A percentile compares a stretch with the other conserved stretches of the same genome.
These are phyloP conservation scores for Oleoguttula mirabilis DNA, from an alignment of 495 filamentous ascomycete species.

Conservation along the genomic window DNA sequence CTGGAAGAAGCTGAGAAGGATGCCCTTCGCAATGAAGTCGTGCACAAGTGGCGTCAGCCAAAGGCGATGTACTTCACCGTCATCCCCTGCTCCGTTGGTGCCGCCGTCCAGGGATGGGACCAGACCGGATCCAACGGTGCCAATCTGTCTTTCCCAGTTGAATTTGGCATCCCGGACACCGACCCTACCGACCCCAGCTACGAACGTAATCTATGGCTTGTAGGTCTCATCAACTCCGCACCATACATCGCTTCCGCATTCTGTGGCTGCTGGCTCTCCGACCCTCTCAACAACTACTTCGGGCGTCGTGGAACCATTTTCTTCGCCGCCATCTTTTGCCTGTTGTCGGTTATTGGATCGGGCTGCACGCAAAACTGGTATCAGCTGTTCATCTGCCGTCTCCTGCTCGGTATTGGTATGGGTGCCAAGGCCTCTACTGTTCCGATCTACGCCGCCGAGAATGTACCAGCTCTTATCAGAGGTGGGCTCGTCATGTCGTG, in stretches of 20 bases:
- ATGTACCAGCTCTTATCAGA: conserved; percentile 30
- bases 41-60: conserved; percentile 47
- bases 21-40: conserved; percentile 35
- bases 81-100: conserved; percentile 32
- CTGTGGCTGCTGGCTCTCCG: conserved; percentile 71
- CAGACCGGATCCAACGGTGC: conserved; percentile 30
- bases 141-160: conserved; percentile 24
- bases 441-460: conserved; percentile 47
- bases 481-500: conserved; percentile 75
- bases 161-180: conserved; percentile 18
- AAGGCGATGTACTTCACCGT: conserved; percentile 44
- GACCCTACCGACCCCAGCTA: conserved; percentile 20
- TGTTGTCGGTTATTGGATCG: conserved; percentile 32
- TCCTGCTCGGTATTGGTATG: conserved; percentile 48
- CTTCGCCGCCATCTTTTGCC: conserved; percentile 54
- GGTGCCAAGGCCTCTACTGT: conserved; percentile 47
- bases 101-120: conserved; percentile 29
- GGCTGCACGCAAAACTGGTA: conserved; percentile 32
- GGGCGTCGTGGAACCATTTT: conserved; percentile 80
- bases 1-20: conserved; percentile 38
- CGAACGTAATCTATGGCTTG: conserved; percentile 28
- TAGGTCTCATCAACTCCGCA: conserved; percentile 47
- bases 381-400: conserved; percentile 44
- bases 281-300: conserved; percentile 65
- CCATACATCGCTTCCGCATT: conserved; percentile 72